These are phyloP conservation scores for Friedmanniomyces simplex DNA, from an alignment of 495 filamentous ascomycete species.

Conservation along the genomic window DNA sequence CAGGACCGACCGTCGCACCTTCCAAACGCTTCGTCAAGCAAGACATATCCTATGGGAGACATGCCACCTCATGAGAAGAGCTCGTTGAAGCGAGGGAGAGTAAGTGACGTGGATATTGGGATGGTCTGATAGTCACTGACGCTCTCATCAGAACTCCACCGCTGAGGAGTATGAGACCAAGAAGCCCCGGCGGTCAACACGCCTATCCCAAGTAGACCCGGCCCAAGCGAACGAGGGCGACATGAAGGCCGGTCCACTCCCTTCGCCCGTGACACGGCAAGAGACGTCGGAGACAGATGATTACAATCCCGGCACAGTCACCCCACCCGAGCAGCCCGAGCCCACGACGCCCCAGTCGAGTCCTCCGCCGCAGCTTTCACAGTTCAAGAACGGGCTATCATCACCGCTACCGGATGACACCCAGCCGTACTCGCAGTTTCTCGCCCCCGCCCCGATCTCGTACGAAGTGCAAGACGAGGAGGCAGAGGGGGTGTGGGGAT, in stretches of 20 bases:
- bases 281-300: conserved; percentile 40
- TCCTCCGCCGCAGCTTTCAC: conserved; percentile 26
- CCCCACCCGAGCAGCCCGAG: conserved; percentile 50
- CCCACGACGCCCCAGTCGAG: conserved; percentile 40
- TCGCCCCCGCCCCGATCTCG: conserved; percentile 61
- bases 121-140: neutral
- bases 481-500: conserved; percentile 91
- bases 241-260: conserved; percentile 54
- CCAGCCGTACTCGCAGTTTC: conserved; percentile 64
- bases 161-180: conserved; percentile 38
- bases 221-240: conserved; percentile 32
- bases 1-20: neutral
- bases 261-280: conserved; percentile 69
- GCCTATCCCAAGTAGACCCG: conserved; percentile 39
- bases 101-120: conserved; percentile 1
- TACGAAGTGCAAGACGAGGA: conserved; percentile 78
- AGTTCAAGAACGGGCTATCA: conserved; percentile 45
- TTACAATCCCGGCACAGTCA: conserved; percentile 56
- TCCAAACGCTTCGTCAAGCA: neutral
- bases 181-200: conserved; percentile 56
- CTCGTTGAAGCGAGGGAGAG: conserved; percentile 30
- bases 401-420: conserved; percentile 52
- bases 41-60: neutral
- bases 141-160: conserved; percentile 22
- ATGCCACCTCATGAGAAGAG: conserved; percentile 26